A percentile compares a stretch with the other conserved stretches of the same genome.
Conservation (phyloP, 2,329 filamentous ascomycete species). For the Lachnum nothofagi region DNA sequence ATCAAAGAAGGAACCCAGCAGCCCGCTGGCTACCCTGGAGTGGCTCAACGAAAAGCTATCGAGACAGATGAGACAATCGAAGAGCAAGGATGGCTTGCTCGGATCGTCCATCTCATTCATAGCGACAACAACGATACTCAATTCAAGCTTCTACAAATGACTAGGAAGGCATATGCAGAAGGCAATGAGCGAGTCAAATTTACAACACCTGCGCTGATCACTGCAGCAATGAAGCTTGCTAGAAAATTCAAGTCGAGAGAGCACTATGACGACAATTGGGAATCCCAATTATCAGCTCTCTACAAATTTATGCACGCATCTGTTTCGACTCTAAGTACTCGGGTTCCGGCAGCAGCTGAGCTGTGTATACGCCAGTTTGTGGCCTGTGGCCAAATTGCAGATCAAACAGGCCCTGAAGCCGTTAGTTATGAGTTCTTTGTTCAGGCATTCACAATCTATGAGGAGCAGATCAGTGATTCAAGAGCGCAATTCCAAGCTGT, state of each 20-base stretch:
- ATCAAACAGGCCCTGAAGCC: slow-evolving; percentile 88
- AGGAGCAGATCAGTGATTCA: slow-evolving; percentile 91
- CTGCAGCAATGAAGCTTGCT: slow-evolving; percentile 82
- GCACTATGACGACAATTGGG: slow-evolving; percentile 75
- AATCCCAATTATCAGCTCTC: slow-evolving; percentile 68
- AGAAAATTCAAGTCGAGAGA: slow-evolving; percentile 84
- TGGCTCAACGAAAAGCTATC: slow-evolving; percentile 66
- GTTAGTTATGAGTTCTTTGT: slow-evolving; percentile 98
- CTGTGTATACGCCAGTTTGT: slow-evolving; percentile 85
- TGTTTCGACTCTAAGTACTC: slow-evolving; percentile 79
- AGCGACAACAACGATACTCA: slow-evolving; percentile 86
- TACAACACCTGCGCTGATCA: slow-evolving; percentile 88
- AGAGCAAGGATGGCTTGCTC: slow-evolving; percentile 93
- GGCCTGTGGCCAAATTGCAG: slow-evolving; percentile 85
- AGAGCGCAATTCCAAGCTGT: slow-evolving; percentile 97
- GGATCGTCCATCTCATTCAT: slow-evolving; percentile 82
- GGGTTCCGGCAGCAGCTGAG: slow-evolving; percentile 78
- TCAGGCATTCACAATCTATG: slow-evolving; percentile 96
- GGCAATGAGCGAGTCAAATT: slow-evolving; percentile 95
- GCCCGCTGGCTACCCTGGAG: slow-evolving; percentile 77
- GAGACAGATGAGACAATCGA: slow-evolving; percentile 98
- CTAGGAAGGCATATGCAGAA: slow-evolving; percentile 79
- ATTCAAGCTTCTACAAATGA: slow-evolving; percentile 85
- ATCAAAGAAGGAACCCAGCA: slow-evolving; percentile 88
- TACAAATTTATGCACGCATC: slow-evolving; percentile 95